Conservation (phyloP, 2,329 filamentous ascomycete species). For the Botryotinia convoluta region DNA sequence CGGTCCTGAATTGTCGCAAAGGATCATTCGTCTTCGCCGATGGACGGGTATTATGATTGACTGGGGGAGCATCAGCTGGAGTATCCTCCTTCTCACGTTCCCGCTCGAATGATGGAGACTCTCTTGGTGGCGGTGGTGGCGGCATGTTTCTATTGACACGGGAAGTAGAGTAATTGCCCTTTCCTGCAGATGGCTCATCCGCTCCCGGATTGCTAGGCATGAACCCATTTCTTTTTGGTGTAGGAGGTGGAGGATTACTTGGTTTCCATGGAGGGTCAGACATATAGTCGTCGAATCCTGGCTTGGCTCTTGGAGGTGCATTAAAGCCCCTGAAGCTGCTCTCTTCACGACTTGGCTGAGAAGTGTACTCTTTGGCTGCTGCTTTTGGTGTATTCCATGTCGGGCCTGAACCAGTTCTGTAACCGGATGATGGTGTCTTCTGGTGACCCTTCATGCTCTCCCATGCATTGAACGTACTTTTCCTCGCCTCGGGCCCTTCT, state of each 20-base stretch:
- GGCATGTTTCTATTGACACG: conserved; percentile 33
- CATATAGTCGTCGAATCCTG: conserved; percentile 30
- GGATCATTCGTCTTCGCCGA: conserved; percentile 41
- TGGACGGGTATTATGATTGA: conserved; percentile 21
- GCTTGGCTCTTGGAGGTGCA: conserved; percentile 25
- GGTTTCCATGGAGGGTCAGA: conserved; percentile 28
- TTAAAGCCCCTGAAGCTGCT: conserved; percentile 24
- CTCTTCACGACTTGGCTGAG: conserved; percentile 31
- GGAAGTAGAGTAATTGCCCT: conserved; percentile 35
- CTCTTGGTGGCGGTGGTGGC: conserved; percentile 30
- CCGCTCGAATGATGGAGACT: conserved; percentile 5
- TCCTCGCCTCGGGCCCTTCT: conserved; percentile 36
- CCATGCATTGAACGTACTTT: conserved; percentile 37
- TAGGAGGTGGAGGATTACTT: conserved; percentile 26
- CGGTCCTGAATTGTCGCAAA: conserved; percentile 45
- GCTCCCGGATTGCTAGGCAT: conserved; percentile 36
- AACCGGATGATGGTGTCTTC: conserved; percentile 8
- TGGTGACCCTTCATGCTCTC: conserved; percentile 34
- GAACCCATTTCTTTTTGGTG: conserved; percentile 35
- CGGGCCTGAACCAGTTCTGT: conserved; percentile 24
- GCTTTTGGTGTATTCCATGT: conserved; percentile 27
- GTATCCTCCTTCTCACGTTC: conserved; percentile 14
- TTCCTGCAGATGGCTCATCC: conserved; percentile 38
- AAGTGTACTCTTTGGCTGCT: conserved; percentile 28
- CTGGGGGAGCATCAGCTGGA: conserved; percentile 2